These are phyloP conservation scores for Heliocybe sulcata DNA, from an alignment of 1,284 basidiomycete genomes.

Conservation along the genomic window DNA sequence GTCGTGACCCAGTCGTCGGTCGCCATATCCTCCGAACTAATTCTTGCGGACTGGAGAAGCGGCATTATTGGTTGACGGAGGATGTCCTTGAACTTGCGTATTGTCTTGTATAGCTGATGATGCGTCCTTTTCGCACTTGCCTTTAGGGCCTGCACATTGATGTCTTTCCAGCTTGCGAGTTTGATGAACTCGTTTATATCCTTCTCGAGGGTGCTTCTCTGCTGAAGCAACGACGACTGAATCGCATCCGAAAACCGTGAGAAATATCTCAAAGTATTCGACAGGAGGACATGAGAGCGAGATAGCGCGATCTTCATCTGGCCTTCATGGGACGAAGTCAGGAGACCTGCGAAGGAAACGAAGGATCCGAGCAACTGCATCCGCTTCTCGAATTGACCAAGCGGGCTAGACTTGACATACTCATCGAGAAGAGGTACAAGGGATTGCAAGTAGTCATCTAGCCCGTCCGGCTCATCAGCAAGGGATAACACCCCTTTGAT, in stretches of 20 bases:
- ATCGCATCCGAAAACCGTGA: conserved; percentile 53
- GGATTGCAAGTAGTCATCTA: conserved; percentile 53
- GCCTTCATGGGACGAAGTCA: conserved; percentile 22
- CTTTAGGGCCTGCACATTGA: conserved; percentile 92
- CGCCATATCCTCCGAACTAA: conserved; percentile 27
- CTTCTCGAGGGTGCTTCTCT: conserved; percentile 68
- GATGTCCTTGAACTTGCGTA: conserved; percentile 89
- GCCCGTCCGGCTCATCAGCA: conserved; percentile 7
- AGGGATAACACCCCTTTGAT: conserved; percentile 42
- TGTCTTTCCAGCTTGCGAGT: conserved; percentile 96
- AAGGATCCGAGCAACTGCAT: conserved; percentile 72
- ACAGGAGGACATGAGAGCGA: conserved; percentile 59
- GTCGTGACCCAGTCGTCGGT: neutral
- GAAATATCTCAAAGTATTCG: conserved; percentile 65
- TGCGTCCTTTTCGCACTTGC: conserved; percentile 91
- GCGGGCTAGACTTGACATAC: conserved; percentile 71
- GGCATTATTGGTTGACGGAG: conserved; percentile 66
- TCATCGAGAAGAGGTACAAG: conserved; percentile 79
- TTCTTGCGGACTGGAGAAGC: conserved; percentile 30
- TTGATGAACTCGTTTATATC: conserved; percentile 86
- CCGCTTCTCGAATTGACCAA: conserved; percentile 79
- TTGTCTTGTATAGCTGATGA: conserved; percentile 84
- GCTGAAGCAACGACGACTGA: conserved; percentile 41
- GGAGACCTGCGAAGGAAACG: conserved; percentile 35
- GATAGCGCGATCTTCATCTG: conserved; percentile 24